Evolutionary conservation across 768 basidiomycete species (phyloP).

Genomic region (Lactarius trivialis): DNA sequence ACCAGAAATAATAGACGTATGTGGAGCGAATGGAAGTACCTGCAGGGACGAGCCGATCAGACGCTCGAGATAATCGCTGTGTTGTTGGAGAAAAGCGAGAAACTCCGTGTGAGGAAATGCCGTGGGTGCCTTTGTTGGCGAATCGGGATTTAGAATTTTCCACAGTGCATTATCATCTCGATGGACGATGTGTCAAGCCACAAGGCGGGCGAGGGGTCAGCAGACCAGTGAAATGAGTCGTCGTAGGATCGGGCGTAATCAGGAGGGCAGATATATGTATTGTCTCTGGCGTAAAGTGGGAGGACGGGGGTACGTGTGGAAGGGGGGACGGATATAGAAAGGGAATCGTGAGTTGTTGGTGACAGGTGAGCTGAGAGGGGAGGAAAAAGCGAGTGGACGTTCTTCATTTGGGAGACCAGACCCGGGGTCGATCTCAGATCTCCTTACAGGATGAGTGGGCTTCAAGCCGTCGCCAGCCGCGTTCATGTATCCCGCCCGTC

Average conservation of each 20-base stretch:
- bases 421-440: constrained; percentile 24
- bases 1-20: background rate
- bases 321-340: constrained; percentile 22
- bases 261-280: background rate
- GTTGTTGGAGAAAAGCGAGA: background rate
- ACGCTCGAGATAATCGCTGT: background rate
- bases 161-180: constrained; percentile 1
- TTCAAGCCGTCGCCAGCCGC: constrained; percentile 24
- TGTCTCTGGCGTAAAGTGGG: background rate
- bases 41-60: background rate
- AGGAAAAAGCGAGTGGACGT: constrained; percentile 21
- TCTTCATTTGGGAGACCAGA: constrained; percentile 24
- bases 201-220: constrained; percentile 6
- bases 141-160: constrained; percentile 19
- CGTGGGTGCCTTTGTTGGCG: constrained; percentile 19
- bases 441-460: constrained; percentile 25
- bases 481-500: constrained; percentile 23
- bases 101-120: constrained; percentile 6
- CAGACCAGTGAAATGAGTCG: background rate
- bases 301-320: background rate
- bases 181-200: constrained; percentile 1
- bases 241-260: constrained; percentile 2
- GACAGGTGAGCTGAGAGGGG: constrained; percentile 18
- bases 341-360: constrained; percentile 8
- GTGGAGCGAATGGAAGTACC: background rate